Base-by-base conservation (phyloP, 129 eudicot genomes). In the Chrysanthemum lavandulifolium region DNA sequence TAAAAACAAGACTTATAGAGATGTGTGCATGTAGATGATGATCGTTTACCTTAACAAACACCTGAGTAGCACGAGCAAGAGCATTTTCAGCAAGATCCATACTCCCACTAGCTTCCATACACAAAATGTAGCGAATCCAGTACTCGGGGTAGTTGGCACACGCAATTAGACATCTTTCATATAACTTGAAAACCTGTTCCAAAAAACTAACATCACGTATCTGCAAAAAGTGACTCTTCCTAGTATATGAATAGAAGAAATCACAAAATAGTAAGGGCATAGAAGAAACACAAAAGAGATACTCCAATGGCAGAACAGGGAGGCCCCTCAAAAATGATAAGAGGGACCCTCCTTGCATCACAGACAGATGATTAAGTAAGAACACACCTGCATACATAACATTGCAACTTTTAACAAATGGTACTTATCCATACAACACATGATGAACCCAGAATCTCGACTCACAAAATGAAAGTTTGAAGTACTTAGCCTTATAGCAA, bases 311-410 rank as follows among this genome's bases (percentile, higher is more conserved):
- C 76, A 88, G 95, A 94, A 82, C 81, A 88, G 86, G 89, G 88
- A 88, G 97, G 96, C 96, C 99, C 99, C 95, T 91, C 93, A 80
- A 86, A 90, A 79, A 88, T 73, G 82, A 84, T 72, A 78, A 76
- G 97, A 90, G 96, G 99, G 97, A 86, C 89, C 99, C 91, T 80
- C 97, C 96, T 79, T 75, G 95, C 91, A 96, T 89, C 91, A 89
- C 84, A 89, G 96, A 86, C 72, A 90, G 90, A 94, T 88, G 91
- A 84, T 91, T 91, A 91, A 90, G 99, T 85, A 90, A 86, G 87
- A 79, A 91, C 84, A 84, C 87, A 95, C 99, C 99, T 95, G 99
- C 99, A 95, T 95, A 84, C 96, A 94, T 90, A 88, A 95, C 96
- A 90, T 86, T 86, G 84, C 91, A 87, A 83, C 70, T 95, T 91